These are phyloP conservation scores for Lecanoromycetidae sp. DNA, from an alignment of 2,329 filamentous ascomycete genomes.

Conservation along the genomic window DNA sequence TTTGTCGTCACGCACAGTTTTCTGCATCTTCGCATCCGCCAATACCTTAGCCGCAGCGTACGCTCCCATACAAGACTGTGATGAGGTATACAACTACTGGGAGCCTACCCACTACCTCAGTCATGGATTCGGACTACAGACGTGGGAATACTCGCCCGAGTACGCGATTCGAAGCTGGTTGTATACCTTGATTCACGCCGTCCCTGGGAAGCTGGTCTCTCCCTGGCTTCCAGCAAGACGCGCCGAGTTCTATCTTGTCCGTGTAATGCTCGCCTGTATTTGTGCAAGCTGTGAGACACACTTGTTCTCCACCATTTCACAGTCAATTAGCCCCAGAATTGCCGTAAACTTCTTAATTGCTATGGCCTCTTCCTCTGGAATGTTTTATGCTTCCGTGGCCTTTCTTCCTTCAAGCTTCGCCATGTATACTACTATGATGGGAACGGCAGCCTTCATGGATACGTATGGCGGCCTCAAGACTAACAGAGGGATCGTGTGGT, in stretches of 20 bases:
- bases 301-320: slow-evolving; percentile 65
- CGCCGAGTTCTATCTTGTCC: slow-evolving; percentile 75
- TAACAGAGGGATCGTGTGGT: slow-evolving; percentile 76
- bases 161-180: slow-evolving; percentile 94
- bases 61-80: slow-evolving; percentile 91
- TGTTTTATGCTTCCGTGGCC: slow-evolving; percentile 80
- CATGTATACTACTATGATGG: slow-evolving; percentile 87
- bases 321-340: slow-evolving; percentile 67
- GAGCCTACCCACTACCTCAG: slow-evolving; percentile 89
- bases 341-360: slow-evolving; percentile 73
- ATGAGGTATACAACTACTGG: slow-evolving; percentile 99
- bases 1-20: slow-evolving; percentile 53
- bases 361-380: slow-evolving; percentile 69
- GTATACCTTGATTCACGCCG: slow-evolving; percentile 70
- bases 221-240: slow-evolving; percentile 39
- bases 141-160: slow-evolving; percentile 95
- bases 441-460: slow-evolving; percentile 80
- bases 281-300: slow-evolving; percentile 76
- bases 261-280: slow-evolving; percentile 57
- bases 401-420: slow-evolving; percentile 91
- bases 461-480: slow-evolving; percentile 71
- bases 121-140: slow-evolving; percentile 87
- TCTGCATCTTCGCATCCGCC: slow-evolving; percentile 65
- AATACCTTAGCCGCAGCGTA: slow-evolving; percentile 66
- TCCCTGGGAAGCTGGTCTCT: slow-evolving; percentile 54